Percentiles rank a stretch among this genome's conserved stretches.
Evolutionary conservation across 23 red algal genomes (phyloP).

Genomic region (Pyropia yezoensis): DNA sequence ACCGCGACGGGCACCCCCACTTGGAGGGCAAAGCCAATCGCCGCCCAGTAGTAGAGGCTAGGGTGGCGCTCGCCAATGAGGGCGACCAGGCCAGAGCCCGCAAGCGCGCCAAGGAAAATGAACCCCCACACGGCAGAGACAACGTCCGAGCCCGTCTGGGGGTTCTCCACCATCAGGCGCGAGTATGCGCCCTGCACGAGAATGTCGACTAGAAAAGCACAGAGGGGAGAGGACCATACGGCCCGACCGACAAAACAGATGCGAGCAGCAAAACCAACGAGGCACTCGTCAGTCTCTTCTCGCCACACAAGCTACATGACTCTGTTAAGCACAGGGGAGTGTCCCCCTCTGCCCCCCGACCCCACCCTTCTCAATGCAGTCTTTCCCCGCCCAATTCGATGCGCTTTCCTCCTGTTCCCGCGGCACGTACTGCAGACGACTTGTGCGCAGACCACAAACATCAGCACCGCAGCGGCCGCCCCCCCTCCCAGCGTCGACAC

Average conservation of each 20-base stretch:
- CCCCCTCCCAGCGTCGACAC: too few species aligned
- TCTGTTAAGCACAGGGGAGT: too few species aligned
- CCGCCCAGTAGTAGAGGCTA: conserved; percentile 25
- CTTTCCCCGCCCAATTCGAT: too few species aligned
- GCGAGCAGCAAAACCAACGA: too few species aligned
- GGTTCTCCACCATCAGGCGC: conserved; percentile 31
- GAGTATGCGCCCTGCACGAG: conserved; percentile 52
- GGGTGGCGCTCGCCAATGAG: conserved; percentile 56
- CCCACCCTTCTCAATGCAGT: too few species aligned
- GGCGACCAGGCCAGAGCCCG: conserved; percentile 29
- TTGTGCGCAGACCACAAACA: conserved; percentile 33
- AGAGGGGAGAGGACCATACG: too few species aligned
- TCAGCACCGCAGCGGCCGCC: conserved; percentile 40
- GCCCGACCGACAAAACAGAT: too few species aligned
- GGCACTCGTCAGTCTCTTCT: too few species aligned
- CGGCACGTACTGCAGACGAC: too few species aligned
- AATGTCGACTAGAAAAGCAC: conserved; percentile 40
- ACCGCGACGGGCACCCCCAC: conserved; percentile 24
- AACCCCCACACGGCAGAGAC: conserved; percentile 58
- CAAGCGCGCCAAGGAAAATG: conserved; percentile 27
- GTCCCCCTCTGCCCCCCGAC: too few species aligned
- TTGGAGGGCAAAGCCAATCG: conserved; percentile 37
- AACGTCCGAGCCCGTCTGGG: conserved; percentile 42
- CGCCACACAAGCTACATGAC: too few species aligned
- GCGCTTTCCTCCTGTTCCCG: too few species aligned